Evolutionary conservation across 2,329 filamentous ascomycete species (phyloP).

Genomic region (Diaporthe sp.): DNA sequence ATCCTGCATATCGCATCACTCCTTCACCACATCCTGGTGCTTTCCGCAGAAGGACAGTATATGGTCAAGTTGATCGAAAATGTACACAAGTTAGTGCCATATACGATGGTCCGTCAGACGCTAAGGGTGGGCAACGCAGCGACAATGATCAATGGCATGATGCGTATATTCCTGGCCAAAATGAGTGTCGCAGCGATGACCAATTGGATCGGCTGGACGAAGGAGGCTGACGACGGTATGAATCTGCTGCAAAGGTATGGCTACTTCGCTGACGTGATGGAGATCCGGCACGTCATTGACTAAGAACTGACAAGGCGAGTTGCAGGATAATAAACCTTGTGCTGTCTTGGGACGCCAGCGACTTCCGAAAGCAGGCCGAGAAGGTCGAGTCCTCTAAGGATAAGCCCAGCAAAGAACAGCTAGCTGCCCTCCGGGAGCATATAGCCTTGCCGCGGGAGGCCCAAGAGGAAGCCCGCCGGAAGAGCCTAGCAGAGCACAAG

Average conservation of each 20-base stretch:
- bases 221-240: conserved; percentile 80
- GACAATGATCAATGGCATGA: conserved; percentile 82
- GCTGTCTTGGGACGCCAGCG: conserved; percentile 76
- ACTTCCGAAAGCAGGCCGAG: conserved; percentile 73
- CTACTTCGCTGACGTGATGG: no score
- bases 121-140: conserved; percentile 82
- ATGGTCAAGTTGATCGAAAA: conserved; percentile 77
- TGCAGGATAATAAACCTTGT: conserved; percentile 78
- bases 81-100: conserved; percentile 77
- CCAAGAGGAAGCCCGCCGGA: conserved; percentile 68
- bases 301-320: conserved; percentile 27
- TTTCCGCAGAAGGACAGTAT: conserved; percentile 80
- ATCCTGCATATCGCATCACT: conserved; percentile 80
- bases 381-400: conserved; percentile 73
- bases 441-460: conserved; percentile 61
- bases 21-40: conserved; percentile 77
- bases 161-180: conserved; percentile 80
- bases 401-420: conserved; percentile 67
- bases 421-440: conserved; percentile 70
- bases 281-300: no score
- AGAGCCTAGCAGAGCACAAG: conserved; percentile 59
- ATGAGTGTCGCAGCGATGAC: conserved; percentile 78
- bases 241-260: conserved; percentile 75
- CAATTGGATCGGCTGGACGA: conserved; percentile 82
- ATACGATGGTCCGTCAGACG: conserved; percentile 77